phyloP scores from a whole-genome alignment of 1,284 basidiomycete species.

The Boletus coffeatus region DNA sequence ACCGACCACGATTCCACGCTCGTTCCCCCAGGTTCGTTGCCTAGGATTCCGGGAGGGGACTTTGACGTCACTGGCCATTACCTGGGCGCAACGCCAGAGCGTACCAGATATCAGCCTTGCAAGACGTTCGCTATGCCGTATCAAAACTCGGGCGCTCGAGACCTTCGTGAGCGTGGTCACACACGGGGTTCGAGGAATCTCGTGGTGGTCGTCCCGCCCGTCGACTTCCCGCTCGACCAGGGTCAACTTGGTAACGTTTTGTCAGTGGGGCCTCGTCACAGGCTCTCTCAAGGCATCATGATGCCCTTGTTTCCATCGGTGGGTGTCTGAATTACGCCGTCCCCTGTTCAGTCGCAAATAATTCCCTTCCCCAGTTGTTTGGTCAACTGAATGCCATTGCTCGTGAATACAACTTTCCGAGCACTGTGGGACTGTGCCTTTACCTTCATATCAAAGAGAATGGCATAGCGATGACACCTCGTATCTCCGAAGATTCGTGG shows the following conservation, averaged over 20 bases:
- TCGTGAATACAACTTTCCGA: constrained; percentile 75
- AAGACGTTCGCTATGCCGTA: constrained; percentile 52
- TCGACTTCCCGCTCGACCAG: constrained; percentile 52
- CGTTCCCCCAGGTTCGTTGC: constrained; percentile 18
- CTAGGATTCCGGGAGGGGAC: constrained; percentile 19
- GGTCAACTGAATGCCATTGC: constrained; percentile 72
- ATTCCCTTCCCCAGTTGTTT: constrained; percentile 48
- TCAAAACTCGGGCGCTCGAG: constrained; percentile 43
- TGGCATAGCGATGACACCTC: constrained; percentile 52
- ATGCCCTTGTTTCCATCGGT: constrained; percentile 76
- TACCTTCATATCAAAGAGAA: constrained; percentile 61
- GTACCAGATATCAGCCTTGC: constrained; percentile 36
- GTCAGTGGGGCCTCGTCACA: constrained; percentile 52
- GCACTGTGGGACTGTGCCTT: constrained; percentile 64
- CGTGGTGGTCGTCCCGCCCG: constrained; percentile 63
- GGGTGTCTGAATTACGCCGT: constrained; percentile 24
- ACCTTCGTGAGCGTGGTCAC: constrained; percentile 34
- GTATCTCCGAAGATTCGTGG: constrained; percentile 76
- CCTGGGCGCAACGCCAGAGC: constrained; percentile 25
- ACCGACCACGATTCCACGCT: constrained; percentile 39
- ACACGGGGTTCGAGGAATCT: constrained; percentile 51
- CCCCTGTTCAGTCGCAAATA: not conserved
- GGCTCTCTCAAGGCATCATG: constrained; percentile 61
- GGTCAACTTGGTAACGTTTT: constrained; percentile 56
- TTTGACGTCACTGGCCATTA: constrained; percentile 13